Percentiles rank a stretch among this genome's conserved stretches.
phyloP scores from a whole-genome alignment of 2,329 filamentous ascomycete genomes.

The Elsinoe arachidis region DNA sequence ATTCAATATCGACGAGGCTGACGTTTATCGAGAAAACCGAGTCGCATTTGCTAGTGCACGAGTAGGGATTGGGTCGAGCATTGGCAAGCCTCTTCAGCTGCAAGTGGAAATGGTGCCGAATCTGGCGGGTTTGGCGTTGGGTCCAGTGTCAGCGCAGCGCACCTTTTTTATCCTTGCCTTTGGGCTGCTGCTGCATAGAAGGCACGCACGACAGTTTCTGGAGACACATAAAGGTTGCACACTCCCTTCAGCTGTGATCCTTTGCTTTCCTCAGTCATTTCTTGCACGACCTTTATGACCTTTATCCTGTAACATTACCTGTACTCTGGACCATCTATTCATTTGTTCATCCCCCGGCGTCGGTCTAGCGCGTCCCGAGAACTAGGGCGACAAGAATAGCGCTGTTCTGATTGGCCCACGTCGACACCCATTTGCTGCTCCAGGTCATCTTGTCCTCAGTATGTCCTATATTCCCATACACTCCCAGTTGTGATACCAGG shows the following conservation, averaged over 20 bases:
- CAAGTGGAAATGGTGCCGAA: background rate
- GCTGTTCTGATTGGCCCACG: background rate
- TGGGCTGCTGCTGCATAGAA: background rate
- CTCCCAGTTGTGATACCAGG: background rate
- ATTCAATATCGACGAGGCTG: background rate
- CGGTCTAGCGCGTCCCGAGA: background rate
- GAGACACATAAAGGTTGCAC: background rate
- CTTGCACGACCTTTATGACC: background rate
- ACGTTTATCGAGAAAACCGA: background rate
- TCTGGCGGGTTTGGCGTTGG: background rate
- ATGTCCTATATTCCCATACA: background rate
- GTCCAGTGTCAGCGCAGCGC: background rate
- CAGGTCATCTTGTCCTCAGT: background rate
- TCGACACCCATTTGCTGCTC: background rate
- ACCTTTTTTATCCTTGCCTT: background rate
- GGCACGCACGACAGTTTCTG: background rate
- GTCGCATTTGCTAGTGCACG: background rate
- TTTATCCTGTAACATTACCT: background rate
- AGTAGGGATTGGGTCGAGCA: background rate
- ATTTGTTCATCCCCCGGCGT: background rate
- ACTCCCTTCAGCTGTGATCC: background rate
- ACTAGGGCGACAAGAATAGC: constrained; percentile 6
- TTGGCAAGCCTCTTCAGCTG: background rate
- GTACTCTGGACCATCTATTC: background rate
- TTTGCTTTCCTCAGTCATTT: background rate